These are phyloP conservation scores for Tuber umbilicatum DNA, from an alignment of 495 filamentous ascomycete genomes.

Conservation along the genomic window DNA sequence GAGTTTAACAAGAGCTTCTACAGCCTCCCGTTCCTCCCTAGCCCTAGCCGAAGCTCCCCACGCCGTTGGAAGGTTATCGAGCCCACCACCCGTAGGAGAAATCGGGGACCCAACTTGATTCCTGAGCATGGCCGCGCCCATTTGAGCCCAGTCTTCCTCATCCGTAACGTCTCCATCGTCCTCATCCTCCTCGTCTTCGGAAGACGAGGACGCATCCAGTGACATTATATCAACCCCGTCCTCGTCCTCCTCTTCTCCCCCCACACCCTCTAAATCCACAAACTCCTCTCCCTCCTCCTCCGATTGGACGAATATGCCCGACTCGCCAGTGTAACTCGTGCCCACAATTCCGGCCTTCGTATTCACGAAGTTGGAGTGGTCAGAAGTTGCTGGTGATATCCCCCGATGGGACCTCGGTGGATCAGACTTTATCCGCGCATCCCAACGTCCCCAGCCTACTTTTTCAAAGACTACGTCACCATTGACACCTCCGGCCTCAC, in stretches of 20 bases:
- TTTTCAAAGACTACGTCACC: slow-evolving; percentile 89
- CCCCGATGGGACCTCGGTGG: slow-evolving; percentile 45
- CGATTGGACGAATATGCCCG: slow-evolving; percentile 65
- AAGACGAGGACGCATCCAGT: slow-evolving; percentile 69
- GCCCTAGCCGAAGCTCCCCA: slow-evolving; percentile 29
- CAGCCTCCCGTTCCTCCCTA: slow-evolving; percentile 39
- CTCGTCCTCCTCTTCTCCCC: slow-evolving; percentile 54
- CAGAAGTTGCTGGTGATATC: slow-evolving; percentile 30
- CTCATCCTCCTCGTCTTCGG: slow-evolving; percentile 64
- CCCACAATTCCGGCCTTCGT: neutral
- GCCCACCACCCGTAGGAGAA: slow-evolving; percentile 34
- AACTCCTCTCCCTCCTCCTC: slow-evolving; percentile 49
- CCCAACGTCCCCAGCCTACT: slow-evolving; percentile 95
- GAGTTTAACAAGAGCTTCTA: slow-evolving; percentile 42
- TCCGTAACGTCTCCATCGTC: slow-evolving; percentile 75
- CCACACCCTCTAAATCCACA: slow-evolving; percentile 27
- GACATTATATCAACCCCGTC: slow-evolving; percentile 96
- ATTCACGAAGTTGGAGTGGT: slow-evolving; percentile 17
- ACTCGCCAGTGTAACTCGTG: slow-evolving; percentile 60
- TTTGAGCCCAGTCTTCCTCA: slow-evolving; percentile 92
- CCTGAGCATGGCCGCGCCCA: slow-evolving; percentile 77
- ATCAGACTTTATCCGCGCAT: slow-evolving; percentile 68
- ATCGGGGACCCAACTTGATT: slow-evolving; percentile 38
- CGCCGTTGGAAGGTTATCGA: slow-evolving; percentile 15
- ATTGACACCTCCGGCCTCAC: slow-evolving; percentile 54